Conservation (phyloP, 2,329 filamentous ascomycete genomes). For the Fusarium nelsonii region DNA sequence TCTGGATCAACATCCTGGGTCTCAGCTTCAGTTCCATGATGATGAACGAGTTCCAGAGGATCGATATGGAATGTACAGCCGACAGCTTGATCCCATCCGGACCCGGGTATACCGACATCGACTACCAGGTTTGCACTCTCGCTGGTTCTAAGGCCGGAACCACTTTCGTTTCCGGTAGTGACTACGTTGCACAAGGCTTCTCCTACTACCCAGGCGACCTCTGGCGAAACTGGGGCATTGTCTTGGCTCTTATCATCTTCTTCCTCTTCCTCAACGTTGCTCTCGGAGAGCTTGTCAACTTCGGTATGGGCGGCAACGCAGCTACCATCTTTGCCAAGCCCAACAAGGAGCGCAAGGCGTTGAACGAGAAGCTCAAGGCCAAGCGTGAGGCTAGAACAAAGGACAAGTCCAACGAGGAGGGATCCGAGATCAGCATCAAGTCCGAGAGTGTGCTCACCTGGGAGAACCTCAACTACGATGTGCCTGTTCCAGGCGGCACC, state of each 20-base stretch:
- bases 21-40: constrained; percentile 83
- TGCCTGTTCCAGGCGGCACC: constrained; percentile 69
- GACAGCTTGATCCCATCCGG: constrained; percentile 79
- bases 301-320: constrained; percentile 83
- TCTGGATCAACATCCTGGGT: constrained; percentile 80
- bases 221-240: constrained; percentile 88
- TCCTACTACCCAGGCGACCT: constrained; percentile 74
- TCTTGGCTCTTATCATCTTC: constrained; percentile 78
- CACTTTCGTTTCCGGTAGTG: constrained; percentile 70
- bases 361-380: constrained; percentile 72
- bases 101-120: constrained; percentile 75
- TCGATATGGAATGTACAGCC: constrained; percentile 76
- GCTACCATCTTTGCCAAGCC: constrained; percentile 82
- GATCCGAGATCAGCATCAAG: constrained; percentile 66
- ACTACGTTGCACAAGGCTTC: constrained; percentile 78
- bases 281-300: constrained; percentile 82
- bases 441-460: constrained; percentile 82
- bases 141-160: constrained; percentile 77
- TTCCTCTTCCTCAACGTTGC: constrained; percentile 83
- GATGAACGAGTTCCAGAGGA: constrained; percentile 84
- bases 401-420: constrained; percentile 59
- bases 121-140: constrained; percentile 84
- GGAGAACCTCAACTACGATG: constrained; percentile 85
- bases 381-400: constrained; percentile 69
- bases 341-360: constrained; percentile 72